Evolutionary conservation across 2,329 filamentous ascomycete genomes (phyloP), one percentile per base, ranked within the genome.

Genomic region (Trichocomaceae sp.): DNA sequence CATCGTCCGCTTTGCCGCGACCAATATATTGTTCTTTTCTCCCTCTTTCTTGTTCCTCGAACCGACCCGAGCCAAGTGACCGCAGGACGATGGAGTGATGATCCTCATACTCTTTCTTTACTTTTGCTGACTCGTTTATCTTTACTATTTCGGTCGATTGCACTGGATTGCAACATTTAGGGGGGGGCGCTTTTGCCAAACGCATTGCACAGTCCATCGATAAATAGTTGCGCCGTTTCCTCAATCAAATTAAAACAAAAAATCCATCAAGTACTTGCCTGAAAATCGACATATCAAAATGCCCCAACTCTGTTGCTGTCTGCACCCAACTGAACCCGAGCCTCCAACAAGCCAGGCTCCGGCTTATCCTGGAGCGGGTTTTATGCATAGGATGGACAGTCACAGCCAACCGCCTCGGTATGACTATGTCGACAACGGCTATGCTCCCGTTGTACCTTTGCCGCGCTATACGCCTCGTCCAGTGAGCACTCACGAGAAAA

Each of bases 401-500:
- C 48, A 55, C 8, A 42, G 33, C 33, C 20, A 56, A 31, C 57
- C 54, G 9, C 57, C 57, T n/a, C 50, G 42, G 13, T 58, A 58
- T 26, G 55, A 53, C 45, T 31, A 58, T 13, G 57, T 63, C 13
- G 57, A 66, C 48, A 59, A 63, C 50, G 66, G 65, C 52, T 72
- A 70, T 64, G 57, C 60, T 44, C 63, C 63, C 33, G 61, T 66
- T 49, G 62, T 64, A 39, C 71, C 71, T 10, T 66, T 73, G 47
- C 72, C 72, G 41, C 65, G 68, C 55, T 75, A 75, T 59, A 74
- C 72, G 1, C 66, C 70, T 3, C 70, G 67, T 1, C 70, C 72
- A 7, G 60, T 67, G 57, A 72, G 65, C 58, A 60, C 69, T 22
- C 63, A 69, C 45, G 72, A 75, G 56, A 75, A 74, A 58, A 73